Base-by-base conservation (phyloP, 306 rosid species). In the Psophocarpus tetragonolobus region DNA sequence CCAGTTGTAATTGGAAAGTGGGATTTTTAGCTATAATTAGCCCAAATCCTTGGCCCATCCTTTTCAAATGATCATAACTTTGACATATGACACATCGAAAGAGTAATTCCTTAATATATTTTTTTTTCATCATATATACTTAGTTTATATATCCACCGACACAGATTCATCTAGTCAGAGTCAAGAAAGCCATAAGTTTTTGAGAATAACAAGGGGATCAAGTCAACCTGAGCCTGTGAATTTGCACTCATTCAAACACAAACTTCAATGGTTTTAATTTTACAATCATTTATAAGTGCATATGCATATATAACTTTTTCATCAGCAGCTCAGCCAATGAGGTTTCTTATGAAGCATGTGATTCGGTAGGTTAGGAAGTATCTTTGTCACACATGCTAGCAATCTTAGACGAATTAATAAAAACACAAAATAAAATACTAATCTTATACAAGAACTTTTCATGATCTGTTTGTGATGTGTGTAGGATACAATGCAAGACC, bases 331-430 rank as follows among this genome's bases (percentile, higher is more conserved):
- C 30, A 71, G 47, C 57, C 32, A 17, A 30, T 68, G 17, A 50
- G 2, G 24, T 73, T 74, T 60, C 57, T 50, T 58, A 39, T 23
- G 35, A 73, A 53, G 51, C 88, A 85, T 81, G 85, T 85, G 88
- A 85, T 74, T 85, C 77, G 85, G 85, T 85, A 53, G 80, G 62
- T 51, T 74, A 68, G 61, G 74, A 85, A 79, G 81, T 69, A 65
- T 78, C 83, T 57, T 5, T n/a, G n/a, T n/a, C n/a, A 74, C 86
- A 85, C 88, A 78, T 85, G 88, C 84, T 74, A 35, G 58, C 75
- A 73, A 68, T 81, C 83, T 75, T 17, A 21, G 50, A 69, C 44
- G 14, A 60, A 60, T 79, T 29, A 57, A 65, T 64, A 2, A 23
- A 23, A 58, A 38, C 71, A 71, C 26, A 32, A 48, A 21, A 44